Conservation (phyloP, 306 rosid genomes). For the Alnus rubra region DNA sequence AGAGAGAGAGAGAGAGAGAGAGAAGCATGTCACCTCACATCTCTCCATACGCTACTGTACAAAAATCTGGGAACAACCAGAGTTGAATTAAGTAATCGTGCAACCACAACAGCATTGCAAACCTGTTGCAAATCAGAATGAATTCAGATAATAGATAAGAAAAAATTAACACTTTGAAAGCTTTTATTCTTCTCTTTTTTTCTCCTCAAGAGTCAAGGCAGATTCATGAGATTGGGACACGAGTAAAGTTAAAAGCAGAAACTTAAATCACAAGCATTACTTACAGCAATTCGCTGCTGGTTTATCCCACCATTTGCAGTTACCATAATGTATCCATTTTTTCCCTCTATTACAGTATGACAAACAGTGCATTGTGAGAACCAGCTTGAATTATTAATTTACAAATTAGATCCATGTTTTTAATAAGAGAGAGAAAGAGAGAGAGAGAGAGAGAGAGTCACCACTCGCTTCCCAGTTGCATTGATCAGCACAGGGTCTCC, state of each 20-base stretch:
- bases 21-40: slow-evolving; percentile 66
- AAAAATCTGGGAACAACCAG: slow-evolving; percentile 84
- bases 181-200: no score
- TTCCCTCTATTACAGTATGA: slow-evolving; percentile 56
- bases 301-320: slow-evolving; percentile 99
- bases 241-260: slow-evolving; percentile 12
- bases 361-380: slow-evolving; percentile 36
- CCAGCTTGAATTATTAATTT: slow-evolving; percentile 8
- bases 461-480: slow-evolving; percentile 84
- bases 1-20: slow-evolving; percentile 20
- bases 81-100: slow-evolving; percentile 79
- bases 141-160: slow-evolving; percentile 9
- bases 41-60: slow-evolving; percentile 94
- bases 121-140: slow-evolving; percentile 58
- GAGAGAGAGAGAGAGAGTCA: slow-evolving; percentile 31
- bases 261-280: slow-evolving; percentile 38
- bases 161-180: not conserved
- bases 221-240: slow-evolving; percentile 21
- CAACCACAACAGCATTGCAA: slow-evolving; percentile 86
- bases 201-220: slow-evolving; percentile 7
- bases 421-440: not conserved
- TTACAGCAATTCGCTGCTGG: slow-evolving; percentile 96
- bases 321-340: slow-evolving; percentile 79
- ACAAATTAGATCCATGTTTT: not conserved
- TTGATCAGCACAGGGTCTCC: slow-evolving; percentile 89